phyloP scores from a whole-genome alignment of 2,329 filamentous ascomycete genomes.

The Colletotrichum lupini region DNA sequence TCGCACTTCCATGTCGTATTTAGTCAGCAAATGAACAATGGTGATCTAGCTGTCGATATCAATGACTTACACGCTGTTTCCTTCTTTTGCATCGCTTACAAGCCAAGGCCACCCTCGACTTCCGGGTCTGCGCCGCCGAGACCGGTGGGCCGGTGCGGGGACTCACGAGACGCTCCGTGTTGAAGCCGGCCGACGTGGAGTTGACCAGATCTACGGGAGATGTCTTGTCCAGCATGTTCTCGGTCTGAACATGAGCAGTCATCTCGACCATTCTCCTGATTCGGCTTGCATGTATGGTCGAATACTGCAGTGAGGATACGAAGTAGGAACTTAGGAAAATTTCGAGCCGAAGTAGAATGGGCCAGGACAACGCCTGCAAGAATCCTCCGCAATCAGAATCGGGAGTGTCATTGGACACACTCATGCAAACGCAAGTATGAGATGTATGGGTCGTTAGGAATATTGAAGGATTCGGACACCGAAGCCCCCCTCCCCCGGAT shows the following conservation, averaged over 20 bases:
- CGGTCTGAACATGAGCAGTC: background rate
- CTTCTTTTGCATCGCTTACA: conserved; percentile 42
- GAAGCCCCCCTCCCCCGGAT: background rate
- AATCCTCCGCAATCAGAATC: background rate
- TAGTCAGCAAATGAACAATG: background rate
- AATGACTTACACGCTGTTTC: conserved; percentile 39
- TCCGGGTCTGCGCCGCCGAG: conserved; percentile 26
- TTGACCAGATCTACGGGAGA: background rate
- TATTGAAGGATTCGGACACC: background rate
- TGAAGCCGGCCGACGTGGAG: conserved; percentile 2
- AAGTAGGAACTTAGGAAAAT: conserved; percentile 8
- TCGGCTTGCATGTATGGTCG: background rate
- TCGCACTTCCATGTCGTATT: conserved; percentile 36
- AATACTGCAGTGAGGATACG: background rate
- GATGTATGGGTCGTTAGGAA: background rate
- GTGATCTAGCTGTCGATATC: too few species aligned
- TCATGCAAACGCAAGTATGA: background rate
- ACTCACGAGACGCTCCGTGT: conserved; percentile 29
- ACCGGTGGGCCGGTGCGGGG: conserved; percentile 12
- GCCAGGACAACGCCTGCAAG: background rate
- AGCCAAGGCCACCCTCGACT: conserved; percentile 39
- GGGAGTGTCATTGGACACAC: background rate
- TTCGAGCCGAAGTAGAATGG: conserved; percentile 18
- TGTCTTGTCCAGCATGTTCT: conserved; percentile 8
- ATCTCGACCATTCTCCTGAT: background rate